These are phyloP conservation scores for Phytopythium delawarense DNA, from an alignment of 352 stramenopile species.

Conservation along the genomic window DNA sequence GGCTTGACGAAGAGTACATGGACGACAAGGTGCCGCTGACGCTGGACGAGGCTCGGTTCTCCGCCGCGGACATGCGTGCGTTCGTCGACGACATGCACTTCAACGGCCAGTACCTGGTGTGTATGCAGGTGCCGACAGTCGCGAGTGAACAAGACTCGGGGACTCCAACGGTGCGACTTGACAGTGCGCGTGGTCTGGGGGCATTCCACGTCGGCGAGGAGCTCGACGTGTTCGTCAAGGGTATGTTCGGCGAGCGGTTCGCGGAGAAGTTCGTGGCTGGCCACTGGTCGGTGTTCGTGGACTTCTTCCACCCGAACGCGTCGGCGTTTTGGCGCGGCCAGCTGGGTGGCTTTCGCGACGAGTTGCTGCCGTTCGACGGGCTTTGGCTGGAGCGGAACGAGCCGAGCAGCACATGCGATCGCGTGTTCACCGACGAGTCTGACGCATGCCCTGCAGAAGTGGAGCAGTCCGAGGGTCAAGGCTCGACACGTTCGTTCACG, in stretches of 20 bases:
- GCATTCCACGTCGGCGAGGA: constrained; percentile 34
- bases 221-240: constrained; percentile 76
- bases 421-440: constrained; percentile 25
- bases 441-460: constrained; percentile 23
- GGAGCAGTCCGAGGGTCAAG: neutral
- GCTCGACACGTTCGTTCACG: too few species aligned
- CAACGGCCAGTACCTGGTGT: constrained; percentile 76
- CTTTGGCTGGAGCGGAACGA: constrained; percentile 87
- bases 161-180: neutral
- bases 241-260: constrained; percentile 50
- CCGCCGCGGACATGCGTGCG: constrained; percentile 22
- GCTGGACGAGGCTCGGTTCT: constrained; percentile 55
- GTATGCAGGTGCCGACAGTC: constrained; percentile 65
- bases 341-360: constrained; percentile 50
- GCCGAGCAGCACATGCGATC: constrained; percentile 64
- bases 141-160: neutral
- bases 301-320: constrained; percentile 83
- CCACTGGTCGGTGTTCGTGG: constrained; percentile 68
- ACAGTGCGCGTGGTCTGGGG: constrained; percentile 8
- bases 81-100: constrained; percentile 83
- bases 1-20: constrained; percentile 73
- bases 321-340: constrained; percentile 67
- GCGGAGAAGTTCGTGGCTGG: constrained; percentile 67
- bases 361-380: constrained; percentile 66
- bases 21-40: constrained; percentile 47